Base-by-base conservation (phyloP, 2,329 filamentous ascomycete species). In the Eutypella sp. region DNA sequence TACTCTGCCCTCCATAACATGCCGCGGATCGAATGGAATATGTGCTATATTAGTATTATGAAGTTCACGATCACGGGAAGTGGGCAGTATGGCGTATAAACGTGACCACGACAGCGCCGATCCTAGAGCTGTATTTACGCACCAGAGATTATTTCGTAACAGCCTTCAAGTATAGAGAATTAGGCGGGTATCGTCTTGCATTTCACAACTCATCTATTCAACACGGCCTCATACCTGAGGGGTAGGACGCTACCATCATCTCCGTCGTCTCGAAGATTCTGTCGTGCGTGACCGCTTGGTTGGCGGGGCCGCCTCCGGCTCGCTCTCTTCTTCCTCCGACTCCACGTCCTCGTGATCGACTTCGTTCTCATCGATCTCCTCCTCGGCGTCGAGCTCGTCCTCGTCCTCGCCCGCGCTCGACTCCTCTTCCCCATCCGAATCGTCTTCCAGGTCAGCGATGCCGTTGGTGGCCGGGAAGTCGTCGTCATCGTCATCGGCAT, bases 401-500 rank as follows among this genome's bases (percentile, higher is more conserved):
- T 71, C 71, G 9, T 74, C 72, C 10, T 72, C 73, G 9, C 23
- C 57, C 3, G 57, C 55, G 39, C 58, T 62, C 19, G 51, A 49
- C 10, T 75, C 73, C 44, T 70, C 73, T n/a, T 78, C 75, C 16
- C 82, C 81, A 37, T 84, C 80, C 5, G 80, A 83, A 39, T 79
- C 80, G 23, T 76, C 80, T 13, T 71, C 20, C 36, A 24, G 15
- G 11, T 24, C 67, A 54, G 74, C 61, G 42, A 76, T 65, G 43
- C 75, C 77, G 51, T 80, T 82, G 19, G 74, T 70, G 24, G 75
- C 67, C 3, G 74, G 73, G 56, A 78, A 71, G 39, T 80, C 81
- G 16, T 83, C 82, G 15, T 80, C 81, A n/a, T 83, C 82, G 15
- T 80, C 76, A 3, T 80, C 76, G 4, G 78, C 73, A 27, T 78